These are phyloP conservation scores for Ophiostoma quercus DNA, from an alignment of 2,329 filamentous ascomycete genomes.

Conservation along the genomic window DNA sequence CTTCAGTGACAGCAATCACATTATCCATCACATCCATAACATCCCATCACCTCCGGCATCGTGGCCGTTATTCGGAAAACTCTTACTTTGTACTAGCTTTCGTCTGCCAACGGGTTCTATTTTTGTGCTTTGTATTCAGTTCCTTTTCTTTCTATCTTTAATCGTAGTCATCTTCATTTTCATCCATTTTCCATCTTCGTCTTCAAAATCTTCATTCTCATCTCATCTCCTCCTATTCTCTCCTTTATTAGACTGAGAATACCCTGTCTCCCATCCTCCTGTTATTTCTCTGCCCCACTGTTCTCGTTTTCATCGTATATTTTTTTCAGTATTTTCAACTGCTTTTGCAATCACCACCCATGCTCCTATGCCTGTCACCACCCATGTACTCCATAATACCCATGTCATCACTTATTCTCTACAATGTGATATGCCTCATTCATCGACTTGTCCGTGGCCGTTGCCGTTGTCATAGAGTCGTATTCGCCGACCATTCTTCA, in stretches of 20 bases:
- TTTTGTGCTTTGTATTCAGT: neutral
- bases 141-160: neutral
- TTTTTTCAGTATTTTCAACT: no score
- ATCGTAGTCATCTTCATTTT: neutral
- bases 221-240: conserved; percentile 2
- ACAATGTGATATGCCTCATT: neutral
- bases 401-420: no score
- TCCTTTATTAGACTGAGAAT: neutral
- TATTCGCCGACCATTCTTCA: neutral
- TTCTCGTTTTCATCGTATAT: neutral
- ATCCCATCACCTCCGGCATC: neutral
- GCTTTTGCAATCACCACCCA: neutral
- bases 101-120: neutral
- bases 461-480: neutral
- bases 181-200: neutral
- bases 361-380: neutral
- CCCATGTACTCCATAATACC: neutral
- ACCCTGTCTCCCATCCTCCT: neutral
- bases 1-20: neutral
- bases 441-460: neutral
- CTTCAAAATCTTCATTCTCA: neutral
- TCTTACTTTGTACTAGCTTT: neutral
- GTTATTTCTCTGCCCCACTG: conserved; percentile 4
- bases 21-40: neutral
- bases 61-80: neutral